Evolutionary conservation across 2,329 filamentous ascomycete species (phyloP).

Genomic region (Calonectria hawksworthii): DNA sequence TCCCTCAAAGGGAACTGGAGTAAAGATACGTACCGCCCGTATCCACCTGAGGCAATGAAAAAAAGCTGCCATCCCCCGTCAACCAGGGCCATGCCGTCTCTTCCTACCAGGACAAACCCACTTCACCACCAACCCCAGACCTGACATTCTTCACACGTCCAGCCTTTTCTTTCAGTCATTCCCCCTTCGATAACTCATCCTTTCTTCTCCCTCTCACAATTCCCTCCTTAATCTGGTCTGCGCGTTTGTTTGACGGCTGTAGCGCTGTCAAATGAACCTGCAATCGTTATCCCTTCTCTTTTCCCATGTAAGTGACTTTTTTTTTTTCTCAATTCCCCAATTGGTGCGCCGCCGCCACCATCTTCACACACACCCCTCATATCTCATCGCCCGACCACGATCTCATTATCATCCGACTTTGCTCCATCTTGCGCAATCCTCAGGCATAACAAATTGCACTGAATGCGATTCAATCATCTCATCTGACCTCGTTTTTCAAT

Average conservation of each 20-base stretch:
- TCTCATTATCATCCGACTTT: slow-evolving; percentile 46
- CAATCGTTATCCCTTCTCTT: slow-evolving; percentile 74
- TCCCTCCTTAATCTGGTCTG: slow-evolving; percentile 56
- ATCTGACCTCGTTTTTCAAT: slow-evolving; percentile 25
- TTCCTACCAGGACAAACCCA: slow-evolving; percentile 32
- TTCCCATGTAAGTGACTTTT: slow-evolving; percentile 70
- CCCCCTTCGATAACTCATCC: slow-evolving; percentile 34
- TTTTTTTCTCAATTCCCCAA: slow-evolving; percentile 33
- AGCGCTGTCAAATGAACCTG: slow-evolving; percentile 99
- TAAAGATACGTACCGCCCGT: slow-evolving; percentile 34
- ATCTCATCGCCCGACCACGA: slow-evolving; percentile 46
- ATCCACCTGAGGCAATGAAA: slow-evolving; percentile 47
- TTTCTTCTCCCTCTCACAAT: slow-evolving; percentile 37
- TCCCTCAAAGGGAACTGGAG: not conserved
- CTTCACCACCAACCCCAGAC: slow-evolving; percentile 42
- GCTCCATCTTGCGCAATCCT: slow-evolving; percentile 37
- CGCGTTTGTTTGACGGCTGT: slow-evolving; percentile 93
- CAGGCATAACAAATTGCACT: slow-evolving; percentile 33
- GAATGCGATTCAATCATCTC: slow-evolving; percentile 18
- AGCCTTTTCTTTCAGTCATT: slow-evolving; percentile 37
- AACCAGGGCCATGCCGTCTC: slow-evolving; percentile 40
- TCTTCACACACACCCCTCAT: slow-evolving; percentile 35
- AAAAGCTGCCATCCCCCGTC: slow-evolving; percentile 48
- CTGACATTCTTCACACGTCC: slow-evolving; percentile 36
- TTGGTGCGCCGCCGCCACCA: slow-evolving; percentile 29